Conservation (phyloP, 768 basidiomycete genomes). For the Podaxis rugospora region DNA sequence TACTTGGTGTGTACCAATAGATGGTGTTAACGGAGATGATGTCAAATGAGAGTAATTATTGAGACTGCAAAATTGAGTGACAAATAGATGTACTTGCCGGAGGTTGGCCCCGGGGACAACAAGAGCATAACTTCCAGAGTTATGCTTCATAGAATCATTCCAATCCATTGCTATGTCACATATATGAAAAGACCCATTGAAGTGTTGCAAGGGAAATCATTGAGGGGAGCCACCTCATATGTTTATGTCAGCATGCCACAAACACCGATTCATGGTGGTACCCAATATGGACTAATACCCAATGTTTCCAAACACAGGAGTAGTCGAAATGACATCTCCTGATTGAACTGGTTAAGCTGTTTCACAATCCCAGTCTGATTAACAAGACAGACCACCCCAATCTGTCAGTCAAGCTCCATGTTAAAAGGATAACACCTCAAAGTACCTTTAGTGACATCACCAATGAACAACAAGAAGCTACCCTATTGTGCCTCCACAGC, state of each 20-base stretch:
- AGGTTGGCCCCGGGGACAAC: slow-evolving; percentile 45
- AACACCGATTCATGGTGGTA: neutral
- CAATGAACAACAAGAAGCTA: slow-evolving; percentile 57
- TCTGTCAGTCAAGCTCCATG: neutral
- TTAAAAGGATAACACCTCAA: neutral
- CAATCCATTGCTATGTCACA: slow-evolving; percentile 39
- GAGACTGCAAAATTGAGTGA: neutral
- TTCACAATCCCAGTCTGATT: slow-evolving; percentile 35
- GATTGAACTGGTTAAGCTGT: slow-evolving; percentile 41
- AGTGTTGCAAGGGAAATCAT: slow-evolving; percentile 52
- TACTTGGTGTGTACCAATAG: slow-evolving; percentile 61
- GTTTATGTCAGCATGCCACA: neutral
- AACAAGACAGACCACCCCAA: neutral
- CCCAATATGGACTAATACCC: slow-evolving; percentile 21
- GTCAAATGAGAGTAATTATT: slow-evolving; percentile 21
- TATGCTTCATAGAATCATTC: slow-evolving; percentile 35
- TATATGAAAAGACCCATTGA: slow-evolving; percentile 47
- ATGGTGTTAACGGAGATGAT: slow-evolving; percentile 58
- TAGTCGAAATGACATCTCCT: slow-evolving; percentile 37
- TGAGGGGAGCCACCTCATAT: slow-evolving; percentile 48
- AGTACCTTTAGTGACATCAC: slow-evolving; percentile 57
- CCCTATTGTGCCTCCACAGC: slow-evolving; percentile 34
- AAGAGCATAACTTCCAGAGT: slow-evolving; percentile 51
- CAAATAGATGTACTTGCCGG: slow-evolving; percentile 23
- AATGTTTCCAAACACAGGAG: slow-evolving; percentile 40